These are phyloP conservation scores for Maudiozyma barnettii DNA, from an alignment of 805 yeast species.

Conservation along the genomic window DNA sequence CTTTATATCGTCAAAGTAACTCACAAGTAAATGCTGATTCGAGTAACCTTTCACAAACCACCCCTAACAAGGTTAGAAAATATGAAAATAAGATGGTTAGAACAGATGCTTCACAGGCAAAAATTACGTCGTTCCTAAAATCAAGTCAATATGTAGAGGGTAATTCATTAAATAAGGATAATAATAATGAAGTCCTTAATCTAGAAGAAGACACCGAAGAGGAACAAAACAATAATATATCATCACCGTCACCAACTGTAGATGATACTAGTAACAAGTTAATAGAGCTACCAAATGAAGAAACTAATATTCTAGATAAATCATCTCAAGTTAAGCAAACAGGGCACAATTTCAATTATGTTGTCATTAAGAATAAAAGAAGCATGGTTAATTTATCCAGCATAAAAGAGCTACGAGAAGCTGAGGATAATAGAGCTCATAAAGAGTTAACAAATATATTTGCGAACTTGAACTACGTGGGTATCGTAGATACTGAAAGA, in stretches of 20 bases:
- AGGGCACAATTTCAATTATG: slow-evolving; percentile 6
- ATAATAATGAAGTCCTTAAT: not conserved
- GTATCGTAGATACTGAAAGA: slow-evolving; percentile 63
- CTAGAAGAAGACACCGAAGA: not conserved
- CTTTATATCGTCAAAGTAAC: not conserved
- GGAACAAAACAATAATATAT: not conserved
- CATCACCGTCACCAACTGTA: not conserved
- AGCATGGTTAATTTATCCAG: slow-evolving; percentile 46
- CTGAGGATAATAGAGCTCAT: slow-evolving; percentile 39
- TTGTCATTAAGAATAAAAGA: slow-evolving; percentile 21
- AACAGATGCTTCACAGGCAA: slow-evolving; percentile 27
- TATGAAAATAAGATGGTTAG: slow-evolving; percentile 29
- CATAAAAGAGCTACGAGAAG: slow-evolving; percentile 44
- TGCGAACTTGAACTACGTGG: slow-evolving; percentile 64
- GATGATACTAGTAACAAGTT: not conserved
- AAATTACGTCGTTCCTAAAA: slow-evolving; percentile 22
- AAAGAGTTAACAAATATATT: slow-evolving; percentile 56
- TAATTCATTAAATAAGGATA: not conserved
- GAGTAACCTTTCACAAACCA: not conserved
- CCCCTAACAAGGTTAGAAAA: slow-evolving; percentile 14
- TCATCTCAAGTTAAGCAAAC: too few relatives aligned
- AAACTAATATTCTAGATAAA: too few relatives aligned
- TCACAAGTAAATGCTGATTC: not conserved
- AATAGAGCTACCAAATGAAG: too few relatives aligned
- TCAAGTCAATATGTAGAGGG: slow-evolving; percentile 5